Base-by-base conservation (phyloP, 345 rosid genomes). In the Arabidopsis arenosa region DNA sequence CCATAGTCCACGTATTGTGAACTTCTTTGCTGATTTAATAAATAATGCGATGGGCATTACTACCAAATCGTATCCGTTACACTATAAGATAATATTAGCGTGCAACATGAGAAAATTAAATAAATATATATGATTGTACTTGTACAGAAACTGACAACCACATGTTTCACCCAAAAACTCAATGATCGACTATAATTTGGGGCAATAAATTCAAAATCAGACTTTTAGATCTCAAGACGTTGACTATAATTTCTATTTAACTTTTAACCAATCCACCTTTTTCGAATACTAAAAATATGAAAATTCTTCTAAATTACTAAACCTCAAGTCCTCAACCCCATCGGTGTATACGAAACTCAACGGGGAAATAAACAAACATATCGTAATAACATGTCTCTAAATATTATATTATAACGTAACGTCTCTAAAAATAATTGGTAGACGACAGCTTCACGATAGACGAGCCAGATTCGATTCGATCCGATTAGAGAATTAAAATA, bases 71-170 rank as follows among this genome's bases (percentile, higher is more conserved):
- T 23, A 57, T 15, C 43, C 48, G 37, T n/a, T 23, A 37, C 23
- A 5, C 28, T 21, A 58, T 67, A 75, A 3, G 35, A 75, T 75
- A 75, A 30, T 68, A 30, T 17, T 75, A 68, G 11, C 63, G 63
- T 75, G 79, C 69, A 41, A 68, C 79, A 60, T 68, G 79, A 35
- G 74, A 75, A 2, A 60, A 60, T 51, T 39, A 52, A 68, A 39
- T 49, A 64, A 9, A 14, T 66, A 12, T 44, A 45, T 14, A 33
- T 33, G 66, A 35, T 40, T 41, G 39, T 61, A 37, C 48, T 45
- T 47, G 55, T 55, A 35, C 70, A 21, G 43, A 18, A 9, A 14
- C 28, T 48, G 59, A 74, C 48, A 54, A 55, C 23, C 63, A 43
- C 17, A 33, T 56, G 55, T 49, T 13, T 60, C 53, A 7, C 9